Evolutionary conservation across 306 rosid genomes (phyloP).

Genomic region (Vigna radiata): DNA sequence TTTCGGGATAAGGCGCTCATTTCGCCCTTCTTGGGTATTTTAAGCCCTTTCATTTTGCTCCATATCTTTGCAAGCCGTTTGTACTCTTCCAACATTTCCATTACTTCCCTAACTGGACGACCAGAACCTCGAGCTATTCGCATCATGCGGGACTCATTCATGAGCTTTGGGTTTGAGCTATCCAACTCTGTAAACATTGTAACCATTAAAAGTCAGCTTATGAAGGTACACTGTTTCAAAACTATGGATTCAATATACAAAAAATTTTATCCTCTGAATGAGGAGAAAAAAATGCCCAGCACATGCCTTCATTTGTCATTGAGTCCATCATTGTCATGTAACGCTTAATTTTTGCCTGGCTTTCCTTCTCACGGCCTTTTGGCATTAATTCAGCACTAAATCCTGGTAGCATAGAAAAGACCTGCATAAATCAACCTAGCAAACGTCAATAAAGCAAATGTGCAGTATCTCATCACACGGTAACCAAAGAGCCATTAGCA

Average conservation of each 20-base stretch:
- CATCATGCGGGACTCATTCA: conserved; percentile 75
- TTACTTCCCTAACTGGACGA: conserved; percentile 64
- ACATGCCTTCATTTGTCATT: conserved; percentile 83
- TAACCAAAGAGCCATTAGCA: background rate
- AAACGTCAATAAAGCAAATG: background rate
- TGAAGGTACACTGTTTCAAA: background rate
- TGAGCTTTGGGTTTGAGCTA: conserved; percentile 76
- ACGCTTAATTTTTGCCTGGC: conserved; percentile 86
- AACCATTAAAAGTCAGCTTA: conserved; percentile 32
- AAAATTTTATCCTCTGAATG: conserved; percentile 13
- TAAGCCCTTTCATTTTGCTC: conserved; percentile 78
- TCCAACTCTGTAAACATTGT: conserved; percentile 69
- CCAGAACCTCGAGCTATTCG: conserved; percentile 86
- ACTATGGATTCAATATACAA: conserved; percentile 19
- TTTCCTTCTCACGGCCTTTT: conserved; percentile 90
- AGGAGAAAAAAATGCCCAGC: background rate
- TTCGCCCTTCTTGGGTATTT: conserved; percentile 80
- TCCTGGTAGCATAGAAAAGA: conserved; percentile 87
- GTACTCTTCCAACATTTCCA: conserved; percentile 83
- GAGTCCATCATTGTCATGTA: conserved; percentile 99
- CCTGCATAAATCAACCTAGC: conserved; percentile 53
- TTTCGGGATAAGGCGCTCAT: conserved; percentile 75
- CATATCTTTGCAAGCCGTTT: conserved; percentile 77
- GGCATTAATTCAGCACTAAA: conserved; percentile 83
- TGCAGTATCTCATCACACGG: conserved; percentile 14